Base-by-base conservation (phyloP, 2,329 filamentous ascomycete species). In the Colletotrichum sp. region DNA sequence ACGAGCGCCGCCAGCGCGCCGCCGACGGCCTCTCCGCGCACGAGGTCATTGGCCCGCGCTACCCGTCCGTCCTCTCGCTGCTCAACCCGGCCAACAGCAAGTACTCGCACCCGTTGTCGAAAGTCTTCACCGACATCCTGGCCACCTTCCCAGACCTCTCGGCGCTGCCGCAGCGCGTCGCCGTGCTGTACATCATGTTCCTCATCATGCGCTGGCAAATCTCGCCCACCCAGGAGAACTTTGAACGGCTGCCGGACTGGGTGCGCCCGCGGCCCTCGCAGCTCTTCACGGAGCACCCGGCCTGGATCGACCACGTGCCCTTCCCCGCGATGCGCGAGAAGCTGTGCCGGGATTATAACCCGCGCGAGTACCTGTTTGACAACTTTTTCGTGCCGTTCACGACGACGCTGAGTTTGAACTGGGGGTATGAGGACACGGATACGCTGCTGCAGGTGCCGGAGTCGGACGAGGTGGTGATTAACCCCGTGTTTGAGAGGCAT, bases 321-420 rank as follows among this genome's bases (percentile, higher is more conserved):
- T 98, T 94, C 87, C 95, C 95, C 0, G 87, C 85, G 26, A 94
- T 97, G 90, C 93, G 95, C 32, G 93, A 96, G 75, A 87, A 87
- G 26, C 86, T 96, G 55, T 87, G 93, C 28, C 83, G 86, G 28
- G 83, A 87, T 1, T 90, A 91, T 67, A 83, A 85, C 26, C 82
- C 85, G 0, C 77, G 80, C 6, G 86, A 89, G 57, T 93, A 93
- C 72, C 87, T 91, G 0, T 96, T 98, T 80, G 93, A 96, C 73
- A 91, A 94, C 79, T 98, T 96, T 87, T 97, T 96, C 82, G 91
- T 96, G 21, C 94, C 94, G 0, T 98, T 93, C 83, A 97, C 94
- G 2, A 91, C 90, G 2, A 96, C 93, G 0, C 81, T 98, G 28
- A 92, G 90, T 30, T 84, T 98, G 18, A 97, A 96, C 79, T 98